Conservation (phyloP, 2,329 filamentous ascomycete species). For the Fusarium hostae region DNA sequence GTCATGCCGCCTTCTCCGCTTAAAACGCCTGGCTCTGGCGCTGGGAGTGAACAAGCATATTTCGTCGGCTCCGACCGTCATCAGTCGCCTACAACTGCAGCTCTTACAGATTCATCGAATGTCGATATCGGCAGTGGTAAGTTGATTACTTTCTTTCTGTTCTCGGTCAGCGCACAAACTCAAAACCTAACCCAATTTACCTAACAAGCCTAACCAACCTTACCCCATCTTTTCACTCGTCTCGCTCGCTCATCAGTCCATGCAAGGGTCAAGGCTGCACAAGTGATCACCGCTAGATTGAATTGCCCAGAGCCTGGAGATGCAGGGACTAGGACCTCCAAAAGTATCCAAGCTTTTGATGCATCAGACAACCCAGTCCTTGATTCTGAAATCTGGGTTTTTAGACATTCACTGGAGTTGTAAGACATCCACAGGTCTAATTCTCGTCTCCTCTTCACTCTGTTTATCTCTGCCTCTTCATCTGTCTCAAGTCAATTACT, state of each 20-base stretch:
- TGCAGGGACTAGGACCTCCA: constrained; percentile 32
- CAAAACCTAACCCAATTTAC: background rate
- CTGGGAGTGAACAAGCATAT: constrained; percentile 7
- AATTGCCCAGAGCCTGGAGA: constrained; percentile 28
- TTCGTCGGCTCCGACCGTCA: constrained; percentile 36
- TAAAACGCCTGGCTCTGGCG: constrained; percentile 3
- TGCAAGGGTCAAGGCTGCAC: constrained; percentile 35
- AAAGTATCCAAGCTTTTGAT: constrained; percentile 33
- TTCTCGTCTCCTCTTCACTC: background rate
- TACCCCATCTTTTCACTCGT: constrained; percentile 7
- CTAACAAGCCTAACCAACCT: too few relatives aligned
- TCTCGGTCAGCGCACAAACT: background rate
- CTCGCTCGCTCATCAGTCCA: background rate
- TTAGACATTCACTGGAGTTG: background rate
- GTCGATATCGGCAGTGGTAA: constrained; percentile 1
- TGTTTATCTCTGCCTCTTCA: background rate
- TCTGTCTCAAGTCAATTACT: constrained; percentile 13
- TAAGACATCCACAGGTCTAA: background rate
- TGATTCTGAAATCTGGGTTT: constrained; percentile 5
- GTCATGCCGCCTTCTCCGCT: constrained; percentile 25
- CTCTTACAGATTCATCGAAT: constrained; percentile 6
- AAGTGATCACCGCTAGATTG: constrained; percentile 36
- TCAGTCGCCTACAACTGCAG: constrained; percentile 6
- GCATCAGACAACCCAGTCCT: constrained; percentile 20
- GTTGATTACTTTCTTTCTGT: background rate